Evolutionary conservation across 208 protist species (phyloP).

Genomic region (Histomonas meleagridis): DNA sequence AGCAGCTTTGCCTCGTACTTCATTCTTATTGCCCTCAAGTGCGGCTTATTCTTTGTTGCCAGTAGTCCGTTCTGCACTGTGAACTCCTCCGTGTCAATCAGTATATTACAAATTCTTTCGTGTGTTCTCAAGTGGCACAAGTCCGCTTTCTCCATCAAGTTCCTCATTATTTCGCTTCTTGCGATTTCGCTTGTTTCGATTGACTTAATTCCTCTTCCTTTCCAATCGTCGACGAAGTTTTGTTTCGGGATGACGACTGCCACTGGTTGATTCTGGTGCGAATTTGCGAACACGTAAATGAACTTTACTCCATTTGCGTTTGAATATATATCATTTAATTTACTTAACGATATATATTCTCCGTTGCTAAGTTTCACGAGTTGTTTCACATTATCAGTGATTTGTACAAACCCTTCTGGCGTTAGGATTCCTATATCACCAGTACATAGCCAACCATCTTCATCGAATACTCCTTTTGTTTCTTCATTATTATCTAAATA

Average conservation of each 20-base stretch:
- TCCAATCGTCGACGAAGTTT: background rate
- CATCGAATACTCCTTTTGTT: slow-evolving; percentile 21
- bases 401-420: slow-evolving; percentile 41
- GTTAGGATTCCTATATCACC: slow-evolving; percentile 46
- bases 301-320: background rate
- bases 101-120: too few relatives aligned
- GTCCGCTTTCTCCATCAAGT: too few relatives aligned
- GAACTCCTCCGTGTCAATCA: too few relatives aligned
- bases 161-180: too few relatives aligned
- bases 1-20: too few relatives aligned
- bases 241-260: background rate
- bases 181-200: too few relatives aligned
- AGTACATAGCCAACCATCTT: slow-evolving; percentile 44
- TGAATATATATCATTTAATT: slow-evolving; percentile 26
- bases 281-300: background rate
- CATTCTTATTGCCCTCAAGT: too few relatives aligned
- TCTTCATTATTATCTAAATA: background rate
- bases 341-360: slow-evolving; percentile 45
- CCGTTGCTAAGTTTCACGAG: slow-evolving; percentile 49
- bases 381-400: slow-evolving; percentile 51
- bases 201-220: background rate
- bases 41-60: too few relatives aligned
- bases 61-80: too few relatives aligned
- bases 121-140: too few relatives aligned
- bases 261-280: background rate